phyloP scores from a whole-genome alignment of 805 yeast species.

The Cyberlindnera petersonii region DNA sequence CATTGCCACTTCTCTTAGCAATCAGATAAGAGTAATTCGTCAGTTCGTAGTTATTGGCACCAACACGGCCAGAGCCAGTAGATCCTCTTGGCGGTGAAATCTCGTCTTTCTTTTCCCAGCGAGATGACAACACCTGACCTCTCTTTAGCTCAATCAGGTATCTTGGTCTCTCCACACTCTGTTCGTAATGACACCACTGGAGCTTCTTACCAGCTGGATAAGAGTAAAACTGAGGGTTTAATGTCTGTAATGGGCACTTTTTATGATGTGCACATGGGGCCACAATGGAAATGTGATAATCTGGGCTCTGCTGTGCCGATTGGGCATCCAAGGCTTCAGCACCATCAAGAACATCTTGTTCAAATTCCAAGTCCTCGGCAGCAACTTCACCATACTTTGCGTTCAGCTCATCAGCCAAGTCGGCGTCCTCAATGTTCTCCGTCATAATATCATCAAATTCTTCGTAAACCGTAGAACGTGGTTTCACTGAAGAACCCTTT shows the following conservation, averaged over 20 bases:
- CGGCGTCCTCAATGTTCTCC: conserved; percentile 15
- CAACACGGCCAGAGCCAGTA: conserved; percentile 65
- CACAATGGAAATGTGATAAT: conserved; percentile 56
- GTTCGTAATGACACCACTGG: conserved; percentile 72
- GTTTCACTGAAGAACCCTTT: conserved; percentile 40
- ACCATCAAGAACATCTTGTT: conserved; percentile 33
- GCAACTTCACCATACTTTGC: conserved; percentile 40
- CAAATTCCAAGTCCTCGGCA: conserved; percentile 45
- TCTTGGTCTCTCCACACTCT: conserved; percentile 70
- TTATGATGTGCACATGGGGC: conserved; percentile 93
- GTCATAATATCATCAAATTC: conserved; percentile 16
- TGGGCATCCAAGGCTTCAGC: conserved; percentile 3
- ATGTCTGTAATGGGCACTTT: conserved; percentile 78
- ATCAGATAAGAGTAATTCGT: conserved; percentile 74
- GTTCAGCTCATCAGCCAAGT: conserved; percentile 32
- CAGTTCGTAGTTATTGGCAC: conserved; percentile 64
- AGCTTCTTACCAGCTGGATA: conserved; percentile 54
- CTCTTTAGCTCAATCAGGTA: conserved; percentile 79
- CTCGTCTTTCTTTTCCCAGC: conserved; percentile 53
- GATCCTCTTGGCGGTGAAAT: conserved; percentile 49
- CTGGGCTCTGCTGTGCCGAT: conserved; percentile 1
- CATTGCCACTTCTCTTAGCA: conserved; percentile 53
- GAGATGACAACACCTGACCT: conserved; percentile 69
- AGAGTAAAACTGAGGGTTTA: conserved; percentile 63
- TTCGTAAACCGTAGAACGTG: conserved; percentile 14